These are phyloP conservation scores for Eragrostis tef DNA, from an alignment of 202 grass and related monocot genomes.

Conservation along the genomic window DNA sequence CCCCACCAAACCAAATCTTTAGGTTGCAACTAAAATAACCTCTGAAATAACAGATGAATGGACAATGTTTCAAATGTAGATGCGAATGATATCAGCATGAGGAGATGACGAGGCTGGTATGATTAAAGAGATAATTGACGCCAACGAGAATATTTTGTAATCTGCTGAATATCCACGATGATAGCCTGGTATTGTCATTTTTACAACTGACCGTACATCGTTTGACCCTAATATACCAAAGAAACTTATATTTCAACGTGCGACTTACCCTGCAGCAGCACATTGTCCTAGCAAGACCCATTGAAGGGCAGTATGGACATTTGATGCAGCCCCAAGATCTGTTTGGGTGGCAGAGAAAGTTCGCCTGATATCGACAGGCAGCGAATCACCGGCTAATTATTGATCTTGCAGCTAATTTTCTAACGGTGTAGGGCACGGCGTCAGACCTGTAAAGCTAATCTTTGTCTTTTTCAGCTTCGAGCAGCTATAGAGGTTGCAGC, in stretches of 20 bases:
- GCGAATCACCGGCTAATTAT: constrained; percentile 48
- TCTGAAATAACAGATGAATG: no score
- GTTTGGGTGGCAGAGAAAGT: constrained; percentile 31
- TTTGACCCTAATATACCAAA: not conserved
- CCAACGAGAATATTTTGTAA: not conserved
- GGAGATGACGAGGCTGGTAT: not conserved
- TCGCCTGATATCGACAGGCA: not conserved
- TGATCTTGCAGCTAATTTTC: constrained; percentile 29
- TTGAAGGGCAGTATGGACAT: constrained; percentile 38
- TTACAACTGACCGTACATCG: not conserved
- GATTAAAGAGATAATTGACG: not conserved
- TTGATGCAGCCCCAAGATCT: not conserved
- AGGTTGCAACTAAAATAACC: no score
- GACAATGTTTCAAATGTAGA: no score
- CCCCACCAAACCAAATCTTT: no score
- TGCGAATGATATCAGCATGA: not conserved
- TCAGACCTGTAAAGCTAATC: constrained; percentile 48
- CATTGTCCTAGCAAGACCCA: not conserved
- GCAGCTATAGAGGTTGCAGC: constrained; percentile 7
- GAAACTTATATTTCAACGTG: not conserved
- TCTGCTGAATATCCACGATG: not conserved
- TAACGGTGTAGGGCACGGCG: constrained; percentile 37
- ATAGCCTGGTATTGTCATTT: not conserved
- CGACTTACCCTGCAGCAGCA: not conserved
- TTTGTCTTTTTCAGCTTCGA: constrained; percentile 54